A percentile compares a stretch with the other conserved stretches of the same genome.
phyloP scores from a whole-genome alignment of 768 basidiomycete species.

The Rhodotorula paludigena region DNA sequence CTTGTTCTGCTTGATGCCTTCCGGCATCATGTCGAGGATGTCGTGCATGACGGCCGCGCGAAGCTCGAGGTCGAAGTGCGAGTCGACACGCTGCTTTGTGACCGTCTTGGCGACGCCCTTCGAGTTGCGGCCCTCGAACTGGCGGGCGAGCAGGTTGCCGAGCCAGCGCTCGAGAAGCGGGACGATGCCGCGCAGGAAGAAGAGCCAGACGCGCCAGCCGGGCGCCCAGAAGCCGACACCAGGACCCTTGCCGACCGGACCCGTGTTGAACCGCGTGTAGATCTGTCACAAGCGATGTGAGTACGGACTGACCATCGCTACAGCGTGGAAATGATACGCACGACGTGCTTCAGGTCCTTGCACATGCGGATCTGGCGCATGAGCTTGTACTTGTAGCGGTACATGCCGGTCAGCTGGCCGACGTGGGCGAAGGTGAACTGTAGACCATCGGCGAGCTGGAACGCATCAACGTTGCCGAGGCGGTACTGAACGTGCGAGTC shows the following conservation, averaged over 20 bases:
- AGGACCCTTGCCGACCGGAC: constrained; percentile 97
- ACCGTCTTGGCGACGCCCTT: constrained; percentile 82
- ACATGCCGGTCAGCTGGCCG: constrained; percentile 98
- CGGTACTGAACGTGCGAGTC: constrained; percentile 99
- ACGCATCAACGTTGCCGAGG: constrained; percentile 95
- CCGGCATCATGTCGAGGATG: constrained; percentile 99
- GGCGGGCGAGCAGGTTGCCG: constrained; percentile 91
- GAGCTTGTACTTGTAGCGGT: constrained; percentile 99
- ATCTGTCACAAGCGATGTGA: constrained; percentile 50
- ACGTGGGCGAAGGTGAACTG: constrained; percentile 98
- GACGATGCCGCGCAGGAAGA: constrained; percentile 98
- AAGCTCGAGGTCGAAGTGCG: constrained; percentile 94
- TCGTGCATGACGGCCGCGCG: constrained; percentile 99
- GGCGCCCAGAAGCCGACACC: constrained; percentile 99
- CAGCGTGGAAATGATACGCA: constrained; percentile 35
- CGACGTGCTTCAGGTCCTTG: constrained; percentile 92
- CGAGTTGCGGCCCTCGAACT: constrained; percentile 91
- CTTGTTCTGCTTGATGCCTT: constrained; percentile 98
- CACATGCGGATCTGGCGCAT: constrained; percentile 99
- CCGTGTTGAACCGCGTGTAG: constrained; percentile 99
- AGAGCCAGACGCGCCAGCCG: constrained; percentile 98
- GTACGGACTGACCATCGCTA: not conserved
- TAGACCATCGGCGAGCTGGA: constrained; percentile 95
- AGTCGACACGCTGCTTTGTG: constrained; percentile 98
- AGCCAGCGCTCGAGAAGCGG: constrained; percentile 97